Conservation (phyloP, 1,139 yeast species). For the Taphrina communis region DNA sequence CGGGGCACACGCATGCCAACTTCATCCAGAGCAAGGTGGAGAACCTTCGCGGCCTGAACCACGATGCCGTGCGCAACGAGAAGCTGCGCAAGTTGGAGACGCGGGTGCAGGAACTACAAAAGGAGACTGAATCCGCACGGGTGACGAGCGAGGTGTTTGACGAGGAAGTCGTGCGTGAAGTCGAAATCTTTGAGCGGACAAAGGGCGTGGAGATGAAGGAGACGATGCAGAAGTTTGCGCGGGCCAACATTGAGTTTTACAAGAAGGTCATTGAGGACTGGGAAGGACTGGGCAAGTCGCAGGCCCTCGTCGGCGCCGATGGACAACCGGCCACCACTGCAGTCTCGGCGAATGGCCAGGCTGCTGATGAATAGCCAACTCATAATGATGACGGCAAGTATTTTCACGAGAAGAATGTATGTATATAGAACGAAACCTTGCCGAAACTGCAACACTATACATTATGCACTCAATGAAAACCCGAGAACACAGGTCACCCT, state of each 20-base stretch:
- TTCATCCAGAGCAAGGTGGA: constrained; percentile 63
- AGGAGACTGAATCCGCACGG: constrained; percentile 69
- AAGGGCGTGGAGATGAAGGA: constrained; percentile 77
- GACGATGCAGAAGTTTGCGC: constrained; percentile 72
- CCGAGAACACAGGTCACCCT: too few relatives aligned
- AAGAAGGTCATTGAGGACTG: constrained; percentile 56
- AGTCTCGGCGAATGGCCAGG: not conserved
- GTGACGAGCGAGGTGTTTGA: constrained; percentile 74
- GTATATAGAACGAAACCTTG: not conserved
- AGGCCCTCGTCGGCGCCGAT: constrained; percentile 17
- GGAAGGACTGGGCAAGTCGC: constrained; percentile 13
- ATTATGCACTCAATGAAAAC: too few relatives aligned
- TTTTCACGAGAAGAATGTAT: not conserved
- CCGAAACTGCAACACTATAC: too few relatives aligned
- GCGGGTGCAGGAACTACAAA: constrained; percentile 65
- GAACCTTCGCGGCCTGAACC: constrained; percentile 66
- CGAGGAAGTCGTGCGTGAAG: constrained; percentile 69
- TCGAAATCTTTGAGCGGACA: constrained; percentile 78
- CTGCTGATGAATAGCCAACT: not conserved
- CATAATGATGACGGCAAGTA: too few relatives aligned
- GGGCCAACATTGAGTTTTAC: constrained; percentile 77
- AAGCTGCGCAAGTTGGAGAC: constrained; percentile 59
- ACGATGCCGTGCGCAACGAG: constrained; percentile 62
- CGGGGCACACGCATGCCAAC: constrained; percentile 56
- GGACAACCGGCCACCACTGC: not conserved